A percentile compares a stretch with the other conserved stretches of the same genome.
Evolutionary conservation across 371 early-diverging fungal genomes (phyloP).

Genomic region (Saksenaea oblongispora): DNA sequence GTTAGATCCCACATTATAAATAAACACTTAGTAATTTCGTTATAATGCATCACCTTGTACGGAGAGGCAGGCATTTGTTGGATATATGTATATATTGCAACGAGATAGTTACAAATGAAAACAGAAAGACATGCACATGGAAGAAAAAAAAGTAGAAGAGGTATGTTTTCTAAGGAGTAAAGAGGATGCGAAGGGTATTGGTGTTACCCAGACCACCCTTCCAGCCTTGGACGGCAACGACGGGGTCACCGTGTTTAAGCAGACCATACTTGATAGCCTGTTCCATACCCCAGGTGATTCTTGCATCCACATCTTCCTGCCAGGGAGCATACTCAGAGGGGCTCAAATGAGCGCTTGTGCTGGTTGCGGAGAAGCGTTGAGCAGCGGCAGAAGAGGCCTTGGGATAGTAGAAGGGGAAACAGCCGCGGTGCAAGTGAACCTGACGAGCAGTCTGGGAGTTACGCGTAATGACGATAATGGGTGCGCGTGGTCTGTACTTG

Average conservation of each 20-base stretch:
- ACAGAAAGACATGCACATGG: neutral
- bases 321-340: conserved; percentile 61
- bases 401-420: conserved; percentile 87
- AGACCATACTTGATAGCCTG: conserved; percentile 67
- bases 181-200: conserved; percentile 81
- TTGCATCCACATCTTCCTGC: conserved; percentile 86
- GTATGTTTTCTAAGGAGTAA: conserved; percentile 29
- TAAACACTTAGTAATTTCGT: no score
- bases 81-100: no score
- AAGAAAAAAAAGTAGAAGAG: neutral
- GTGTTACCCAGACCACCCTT: conserved; percentile 82
- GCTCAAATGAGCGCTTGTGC: conserved; percentile 34
- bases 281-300: conserved; percentile 80
- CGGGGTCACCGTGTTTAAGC: conserved; percentile 66
- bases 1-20: neutral
- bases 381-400: conserved; percentile 47
- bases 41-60: no score
- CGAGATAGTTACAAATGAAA: neutral
- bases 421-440: conserved; percentile 85
- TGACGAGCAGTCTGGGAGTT: conserved; percentile 86
- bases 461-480: conserved; percentile 91
- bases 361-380: conserved; percentile 19
- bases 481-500: conserved; percentile 93
- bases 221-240: conserved; percentile 87
- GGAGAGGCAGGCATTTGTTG: no score